A percentile compares a stretch with the other conserved stretches of the same genome.
phyloP scores from a whole-genome alignment of 2,329 filamentous ascomycete species.

The Trichophyton schoenleinii region DNA sequence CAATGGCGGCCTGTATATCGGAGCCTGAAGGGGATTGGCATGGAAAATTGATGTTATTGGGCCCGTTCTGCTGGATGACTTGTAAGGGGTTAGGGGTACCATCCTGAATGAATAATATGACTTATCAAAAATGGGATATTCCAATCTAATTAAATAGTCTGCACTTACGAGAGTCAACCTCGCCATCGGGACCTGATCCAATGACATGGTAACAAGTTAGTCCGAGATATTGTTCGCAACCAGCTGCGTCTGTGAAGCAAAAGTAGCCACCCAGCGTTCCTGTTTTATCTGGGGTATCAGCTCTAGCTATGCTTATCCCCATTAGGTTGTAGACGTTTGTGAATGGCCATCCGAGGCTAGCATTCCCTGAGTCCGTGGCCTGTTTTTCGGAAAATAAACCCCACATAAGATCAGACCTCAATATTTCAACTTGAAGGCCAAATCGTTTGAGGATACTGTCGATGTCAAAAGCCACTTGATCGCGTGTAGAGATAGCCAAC shows the following conservation, averaged over 20 bases:
- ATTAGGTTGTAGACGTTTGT: background rate
- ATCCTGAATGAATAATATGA: background rate
- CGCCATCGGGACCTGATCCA: background rate
- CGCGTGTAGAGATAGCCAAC: background rate
- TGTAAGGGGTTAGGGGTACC: background rate
- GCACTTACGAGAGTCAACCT: background rate
- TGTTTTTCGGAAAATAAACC: background rate
- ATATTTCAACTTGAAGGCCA: background rate
- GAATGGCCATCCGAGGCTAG: slow-evolving; percentile 3
- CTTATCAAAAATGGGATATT: too few species aligned
- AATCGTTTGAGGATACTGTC: background rate
- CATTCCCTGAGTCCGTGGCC: too few species aligned
- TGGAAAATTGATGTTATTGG: background rate
- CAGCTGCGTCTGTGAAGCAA: background rate
- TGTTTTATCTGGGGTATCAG: background rate
- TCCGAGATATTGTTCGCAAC: background rate
- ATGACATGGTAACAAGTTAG: slow-evolving; percentile 6
- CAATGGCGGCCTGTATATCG: background rate
- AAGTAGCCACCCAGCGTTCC: slow-evolving; percentile 2
- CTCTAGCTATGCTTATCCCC: background rate
- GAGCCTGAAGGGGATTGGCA: background rate
- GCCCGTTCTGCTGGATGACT: background rate
- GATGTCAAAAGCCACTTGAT: background rate
- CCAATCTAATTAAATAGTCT: too few species aligned
- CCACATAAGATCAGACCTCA: slow-evolving; percentile 4